Base-by-base conservation (phyloP, 2,329 filamentous ascomycete species). In the Acarospora socialis region DNA sequence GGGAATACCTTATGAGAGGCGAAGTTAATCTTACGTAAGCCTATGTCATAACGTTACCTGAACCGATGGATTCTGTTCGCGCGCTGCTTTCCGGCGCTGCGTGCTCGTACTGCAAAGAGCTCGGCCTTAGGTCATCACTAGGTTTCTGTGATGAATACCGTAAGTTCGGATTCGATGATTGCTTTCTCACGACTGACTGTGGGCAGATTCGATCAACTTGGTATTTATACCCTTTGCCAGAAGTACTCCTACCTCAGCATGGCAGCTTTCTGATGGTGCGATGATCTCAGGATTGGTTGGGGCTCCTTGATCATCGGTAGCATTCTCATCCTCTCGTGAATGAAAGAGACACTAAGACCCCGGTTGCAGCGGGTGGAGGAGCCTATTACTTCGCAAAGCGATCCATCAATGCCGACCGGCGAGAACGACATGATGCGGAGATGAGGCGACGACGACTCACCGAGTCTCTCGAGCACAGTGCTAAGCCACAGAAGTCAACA, bases 371-470 rank as follows among this genome's bases (percentile, higher is more conserved):
- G 44, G 90, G 87, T 51, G 90, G 74, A 43, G 81, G 78, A 41
- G 84, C 87, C 49, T 98, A 95, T 66, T 84, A 81, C 64, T 93
- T 94, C 54, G 90, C 90, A 42, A 98, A 98, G 68, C 70, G 73
- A 51, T 77, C 77, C 55, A 92, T 98, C 68, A 93, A 94, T 53
- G 81, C 81, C 45, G 84, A 94, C 57, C 81, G 87, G 42, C 67
- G 71, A 39, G 63, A 72, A 38, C 73, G 81, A 48, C 71, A 79
- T 43, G 70, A 79, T 46, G 74, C 79, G 39, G 68, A 72, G 45
- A 76, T 78, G 60, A 77, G 68, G 60, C 68, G 67, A 46, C 47
- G 34, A 17, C 32, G 28, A 16, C 10, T 37, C 13, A 33, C 13
- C 16, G 26, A 53, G 52, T 37, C 49, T 42, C 30, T 42, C 44